Evolutionary conservation across 352 stramenopile species (phyloP).

Genomic region (Pythium biforme): DNA sequence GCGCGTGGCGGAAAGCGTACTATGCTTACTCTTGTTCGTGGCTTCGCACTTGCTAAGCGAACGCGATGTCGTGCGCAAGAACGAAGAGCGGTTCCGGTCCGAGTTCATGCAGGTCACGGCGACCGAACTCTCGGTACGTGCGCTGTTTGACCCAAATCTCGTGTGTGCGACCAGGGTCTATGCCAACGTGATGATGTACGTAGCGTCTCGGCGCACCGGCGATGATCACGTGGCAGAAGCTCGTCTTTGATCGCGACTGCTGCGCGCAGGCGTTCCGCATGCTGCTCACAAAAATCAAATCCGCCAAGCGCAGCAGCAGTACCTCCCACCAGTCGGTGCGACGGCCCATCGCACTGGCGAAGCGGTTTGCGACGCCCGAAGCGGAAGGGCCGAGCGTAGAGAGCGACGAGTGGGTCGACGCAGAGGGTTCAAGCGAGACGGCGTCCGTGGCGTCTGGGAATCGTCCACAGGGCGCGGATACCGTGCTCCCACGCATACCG

Average conservation of each 20-base stretch:
- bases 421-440: conserved; percentile 1
- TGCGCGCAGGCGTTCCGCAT: conserved; percentile 54
- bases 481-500: conserved; percentile 14
- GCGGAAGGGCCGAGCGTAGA: conserved; percentile 9
- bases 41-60: conserved; percentile 29
- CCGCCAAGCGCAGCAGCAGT: conserved; percentile 20
- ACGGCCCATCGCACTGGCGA: conserved; percentile 11
- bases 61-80: conserved; percentile 38
- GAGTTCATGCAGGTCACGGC: conserved; percentile 57
- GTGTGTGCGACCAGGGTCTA: too few species aligned
- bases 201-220: conserved; percentile 52
- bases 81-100: conserved; percentile 53
- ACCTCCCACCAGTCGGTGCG: conserved; percentile 1
- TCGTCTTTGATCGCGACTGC: conserved; percentile 69
- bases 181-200: background rate
- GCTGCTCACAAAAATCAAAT: conserved; percentile 64
- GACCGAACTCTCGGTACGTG: conserved; percentile 42
- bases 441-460: background rate
- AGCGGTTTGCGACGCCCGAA: conserved; percentile 12
- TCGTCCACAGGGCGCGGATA: background rate
- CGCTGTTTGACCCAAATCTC: too few species aligned
- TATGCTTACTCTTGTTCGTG: background rate
- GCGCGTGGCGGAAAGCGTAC: too few species aligned
- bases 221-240: conserved; percentile 61
- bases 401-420: conserved; percentile 19